These are phyloP conservation scores for Penicillium sp. DNA, from an alignment of 2,329 filamentous ascomycete species.

Conservation along the genomic window DNA sequence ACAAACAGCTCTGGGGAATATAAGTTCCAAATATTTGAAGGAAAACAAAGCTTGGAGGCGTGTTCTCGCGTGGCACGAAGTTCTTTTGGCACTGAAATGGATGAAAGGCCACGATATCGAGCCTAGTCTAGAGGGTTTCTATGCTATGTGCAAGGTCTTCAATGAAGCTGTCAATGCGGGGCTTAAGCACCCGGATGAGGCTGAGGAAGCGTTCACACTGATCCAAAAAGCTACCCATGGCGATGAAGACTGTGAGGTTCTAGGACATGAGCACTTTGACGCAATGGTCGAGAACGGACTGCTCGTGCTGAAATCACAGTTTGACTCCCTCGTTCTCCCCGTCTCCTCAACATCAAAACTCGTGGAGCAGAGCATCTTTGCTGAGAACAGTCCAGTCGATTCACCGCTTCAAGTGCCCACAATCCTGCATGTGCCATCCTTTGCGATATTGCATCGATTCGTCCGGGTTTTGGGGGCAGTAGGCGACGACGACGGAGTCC, in stretches of 20 bases:
- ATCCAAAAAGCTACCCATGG: conserved; percentile 27
- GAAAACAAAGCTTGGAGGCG: conserved; percentile 37
- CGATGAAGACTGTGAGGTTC: neutral
- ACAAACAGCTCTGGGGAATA: conserved; percentile 39
- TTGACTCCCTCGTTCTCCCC: conserved; percentile 44
- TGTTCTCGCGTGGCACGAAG: conserved; percentile 48
- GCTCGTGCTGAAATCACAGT: conserved; percentile 42
- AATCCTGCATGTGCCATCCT: conserved; percentile 45
- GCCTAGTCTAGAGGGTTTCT: conserved; percentile 42
- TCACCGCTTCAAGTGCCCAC: conserved; percentile 35
- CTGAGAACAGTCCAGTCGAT: conserved; percentile 17
- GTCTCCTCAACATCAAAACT: conserved; percentile 31
- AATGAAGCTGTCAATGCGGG: conserved; percentile 43
- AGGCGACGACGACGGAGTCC: conserved; percentile 48
- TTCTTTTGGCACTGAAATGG: conserved; percentile 39
- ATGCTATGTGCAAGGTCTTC: conserved; percentile 45
- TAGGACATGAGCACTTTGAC: conserved; percentile 31
- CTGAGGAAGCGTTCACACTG: conserved; percentile 36
- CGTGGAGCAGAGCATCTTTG: conserved; percentile 29
- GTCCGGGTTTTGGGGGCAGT: conserved; percentile 49
- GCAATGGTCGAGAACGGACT: conserved; percentile 42
- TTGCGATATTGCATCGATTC: conserved; percentile 50
- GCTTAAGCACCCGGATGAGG: conserved; percentile 34
- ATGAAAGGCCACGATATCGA: conserved; percentile 43
- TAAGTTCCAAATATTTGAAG: conserved; percentile 26